Evolutionary conservation across 495 filamentous ascomycete genomes (phyloP), one percentile per base, ranked within the genome.

Genomic region (Penicillium flavigenum): DNA sequence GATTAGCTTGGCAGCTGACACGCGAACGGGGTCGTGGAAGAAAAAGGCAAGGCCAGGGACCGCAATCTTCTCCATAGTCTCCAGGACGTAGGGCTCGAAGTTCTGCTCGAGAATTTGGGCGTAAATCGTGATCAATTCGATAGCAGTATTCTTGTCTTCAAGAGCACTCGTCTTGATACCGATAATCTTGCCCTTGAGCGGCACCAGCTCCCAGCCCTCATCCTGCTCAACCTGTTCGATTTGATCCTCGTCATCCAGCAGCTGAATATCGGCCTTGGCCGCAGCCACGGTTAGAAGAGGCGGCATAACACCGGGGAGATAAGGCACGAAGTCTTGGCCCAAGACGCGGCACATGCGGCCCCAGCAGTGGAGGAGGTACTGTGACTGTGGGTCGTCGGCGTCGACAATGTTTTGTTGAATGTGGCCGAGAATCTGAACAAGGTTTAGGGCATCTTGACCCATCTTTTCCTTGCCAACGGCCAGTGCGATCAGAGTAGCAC

Each of bases 341-440:
- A 99, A 81, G 19, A 98, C 93, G 47, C 94, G 88, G 72, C 92
- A 97, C 95, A 99, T 98, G 27, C 95, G 85, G 46, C 95, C 95
- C 95, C 95, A 99, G 77, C 94, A 99, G 79, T 99, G 95, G 65
- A 98, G 88, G 17, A 99, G 84, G 71, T 99, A 99, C 61, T 93
- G 90, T 9, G 91, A 90, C 73, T 99, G 95, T 26, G 95, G 95
- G 69, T 99, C 95, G 65, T 98, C 95, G 14, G 91, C 78, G 63
- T 99, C 95, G 22, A 86, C 86, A 55, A 98, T 93, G 63, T 83
- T 87, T 63, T 89, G 78, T 69, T 99, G 95, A 53, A 98, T 96
- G 45, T 79, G 83, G 5, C 88, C 94, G 51, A 99, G 78, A 16
- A 96, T 81, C 62, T 95, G 84, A 26, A 98, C 92, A 31, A 99